Evolutionary conservation across 2,329 filamentous ascomycete species (phyloP), one percentile per base, ranked within the genome.

Genomic region (Trichoderma guizhouense): DNA sequence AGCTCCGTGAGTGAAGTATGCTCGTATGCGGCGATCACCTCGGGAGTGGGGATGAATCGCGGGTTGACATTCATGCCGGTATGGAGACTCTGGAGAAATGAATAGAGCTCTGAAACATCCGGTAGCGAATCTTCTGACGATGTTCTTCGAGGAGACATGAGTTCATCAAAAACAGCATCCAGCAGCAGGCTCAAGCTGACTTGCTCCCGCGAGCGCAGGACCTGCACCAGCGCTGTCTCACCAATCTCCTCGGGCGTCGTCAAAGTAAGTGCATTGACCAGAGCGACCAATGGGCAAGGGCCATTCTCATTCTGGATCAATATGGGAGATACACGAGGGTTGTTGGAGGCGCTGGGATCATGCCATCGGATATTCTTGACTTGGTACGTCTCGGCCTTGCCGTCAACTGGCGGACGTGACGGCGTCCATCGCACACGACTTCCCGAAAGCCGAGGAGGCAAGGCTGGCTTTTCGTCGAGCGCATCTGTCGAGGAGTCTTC

Each of bases 51-150:
- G 8, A 97, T 87, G 74, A 97, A 96, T 24, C 92, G 90, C 3
- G 96, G 96, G 75, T 99, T 99, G 71, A 98, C 95, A 77, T 98
- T 99, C 93, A 99, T 97, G 47, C 96, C 96, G 0, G 95, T 98
- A 76, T 98, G 94, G 3, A 99, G 84, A 58, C 93, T 93, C 71
- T 96, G 89, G 2, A 99, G 84, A 78, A 99, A 99, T 7, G 88
- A 86, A 79, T 97, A 97, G 1, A 99, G 85, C 72, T 97, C 95
- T 43, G 91, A 88, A 11, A 98, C 92, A 79, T 98, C 96, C 0
- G 95, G 95, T 28, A 98, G 82, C 18, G 89, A 84, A 1, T 86
- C 87, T 39, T 91, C 88, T 3, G 84, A 81, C 62, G 89, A 88
- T 0, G 89, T 90, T 66, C 92, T 86, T 67, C 92, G 83, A 9